phyloP scores from a whole-genome alignment of 2,329 filamentous ascomycete species.

The Septoria petroselini region DNA sequence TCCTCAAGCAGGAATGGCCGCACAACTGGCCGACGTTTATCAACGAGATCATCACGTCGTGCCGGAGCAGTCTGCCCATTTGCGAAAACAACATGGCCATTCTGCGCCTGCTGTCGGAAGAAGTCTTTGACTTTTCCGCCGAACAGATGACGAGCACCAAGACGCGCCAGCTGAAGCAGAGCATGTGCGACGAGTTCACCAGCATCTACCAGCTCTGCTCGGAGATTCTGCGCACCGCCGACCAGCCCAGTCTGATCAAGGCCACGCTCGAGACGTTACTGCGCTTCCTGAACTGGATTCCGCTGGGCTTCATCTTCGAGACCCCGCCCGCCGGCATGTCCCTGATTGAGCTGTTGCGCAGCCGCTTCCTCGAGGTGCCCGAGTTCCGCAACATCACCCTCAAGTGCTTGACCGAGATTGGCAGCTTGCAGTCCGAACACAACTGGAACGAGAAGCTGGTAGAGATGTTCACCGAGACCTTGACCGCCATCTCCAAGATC shows the following conservation, averaged over 20 bases:
- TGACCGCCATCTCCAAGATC: conserved; percentile 88
- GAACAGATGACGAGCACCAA: conserved; percentile 99
- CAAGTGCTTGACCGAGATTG: conserved; percentile 96
- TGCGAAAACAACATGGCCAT: conserved; percentile 99
- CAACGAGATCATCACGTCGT: conserved; percentile 97
- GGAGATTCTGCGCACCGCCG: conserved; percentile 87
- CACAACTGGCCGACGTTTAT: conserved; percentile 99
- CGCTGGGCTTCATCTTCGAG: conserved; percentile 97
- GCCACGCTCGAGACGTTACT: conserved; percentile 95
- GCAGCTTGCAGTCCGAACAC: conserved; percentile 79
- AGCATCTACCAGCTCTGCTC: conserved; percentile 97
- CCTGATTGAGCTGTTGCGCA: conserved; percentile 90
- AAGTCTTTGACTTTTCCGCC: conserved; percentile 97
- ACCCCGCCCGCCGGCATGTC: conserved; percentile 60
- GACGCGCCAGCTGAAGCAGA: conserved; percentile 93
- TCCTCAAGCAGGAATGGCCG: conserved; percentile 98
- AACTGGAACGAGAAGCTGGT: conserved; percentile 94
- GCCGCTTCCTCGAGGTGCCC: conserved; percentile 84
- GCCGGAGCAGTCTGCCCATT: conserved; percentile 90
- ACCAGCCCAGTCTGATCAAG: conserved; percentile 83
- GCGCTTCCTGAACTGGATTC: conserved; percentile 98
- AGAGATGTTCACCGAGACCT: conserved; percentile 96
- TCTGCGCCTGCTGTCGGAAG: conserved; percentile 87
- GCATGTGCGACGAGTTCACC: conserved; percentile 98
- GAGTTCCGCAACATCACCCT: conserved; percentile 96